Base-by-base conservation (phyloP, 23 red algal species). In the Chondrus crispus region DNA sequence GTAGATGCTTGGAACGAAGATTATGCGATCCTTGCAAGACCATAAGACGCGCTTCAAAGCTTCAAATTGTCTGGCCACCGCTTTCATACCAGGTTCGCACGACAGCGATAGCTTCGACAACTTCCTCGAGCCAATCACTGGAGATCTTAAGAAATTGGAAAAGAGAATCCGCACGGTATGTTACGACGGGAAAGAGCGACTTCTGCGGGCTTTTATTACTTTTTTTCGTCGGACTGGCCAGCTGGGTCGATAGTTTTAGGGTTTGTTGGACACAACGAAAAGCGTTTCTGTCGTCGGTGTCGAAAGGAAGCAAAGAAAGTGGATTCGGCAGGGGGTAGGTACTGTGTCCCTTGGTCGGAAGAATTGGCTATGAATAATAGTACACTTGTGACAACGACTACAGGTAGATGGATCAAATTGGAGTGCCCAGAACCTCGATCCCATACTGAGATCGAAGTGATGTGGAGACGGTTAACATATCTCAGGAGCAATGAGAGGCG, bases 171-270 rank as follows among this genome's bases (percentile, higher is more conserved):
- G 29, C 3, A 19, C 42, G 30, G 18, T 3, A 29, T 77, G 72
- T 20, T 19, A 42, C 19, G 72, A 77, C 52, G 72, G 72, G 32
- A 77, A 48, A 16, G 2, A 49, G 72, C 47, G 72, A n/a, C 47
- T 19, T 50, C 20, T 45, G 3, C 52, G 52, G 47, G 38, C 14
- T 10, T 77, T 77, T 47, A 19, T 77, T 7, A 16, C 52, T 50
- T 77, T 77, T 80, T 80, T 5, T 54, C 74, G 2, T 45, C 42
- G 3, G 74, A 80, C 18, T 54, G 46, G 74, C 46, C 46, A 3
- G 74, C 74, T 4, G 74, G 46, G 19, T 54, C 74, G 26, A 80
- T 54, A 5, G 74, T 80, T 54, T 50, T 80, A 54, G 44, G 74
- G 18, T 80, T 54, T 32, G 19, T 80, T 3, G 42, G 74, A 2